phyloP scores from a whole-genome alignment of 768 basidiomycete species.

The Tricholoma matsutake region DNA sequence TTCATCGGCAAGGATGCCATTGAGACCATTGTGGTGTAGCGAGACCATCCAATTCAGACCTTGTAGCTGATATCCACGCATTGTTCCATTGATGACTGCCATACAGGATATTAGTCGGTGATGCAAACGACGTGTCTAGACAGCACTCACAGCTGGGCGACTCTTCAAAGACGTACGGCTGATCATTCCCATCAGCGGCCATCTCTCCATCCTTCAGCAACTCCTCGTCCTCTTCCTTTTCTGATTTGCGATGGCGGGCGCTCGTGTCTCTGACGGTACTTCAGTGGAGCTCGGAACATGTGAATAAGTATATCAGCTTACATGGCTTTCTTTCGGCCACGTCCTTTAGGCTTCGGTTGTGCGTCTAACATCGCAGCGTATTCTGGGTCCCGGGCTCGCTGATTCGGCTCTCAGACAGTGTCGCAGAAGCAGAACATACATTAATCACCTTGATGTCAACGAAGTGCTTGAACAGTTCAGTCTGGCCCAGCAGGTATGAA shows the following conservation, averaged over 20 bases:
- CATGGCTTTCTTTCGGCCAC: conserved; percentile 80
- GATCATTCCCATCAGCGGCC: conserved; percentile 78
- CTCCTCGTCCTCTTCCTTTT: conserved; percentile 98
- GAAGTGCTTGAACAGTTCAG: conserved; percentile 97
- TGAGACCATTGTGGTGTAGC: conserved; percentile 92
- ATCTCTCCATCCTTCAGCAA: conserved; percentile 83
- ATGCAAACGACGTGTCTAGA: background rate
- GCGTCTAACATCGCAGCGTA: conserved; percentile 88
- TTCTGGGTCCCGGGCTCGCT: conserved; percentile 89
- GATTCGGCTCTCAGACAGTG: conserved; percentile 5
- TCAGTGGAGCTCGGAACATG: conserved; percentile 1
- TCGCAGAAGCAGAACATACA: background rate
- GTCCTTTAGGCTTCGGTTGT: conserved; percentile 81
- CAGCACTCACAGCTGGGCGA: conserved; percentile 78
- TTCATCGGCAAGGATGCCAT: conserved; percentile 96
- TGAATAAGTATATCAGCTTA: conserved; percentile 32
- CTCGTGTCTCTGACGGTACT: conserved; percentile 55
- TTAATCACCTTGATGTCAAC: conserved; percentile 85
- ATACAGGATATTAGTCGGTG: conserved; percentile 2
- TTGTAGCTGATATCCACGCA: conserved; percentile 94
- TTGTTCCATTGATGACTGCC: conserved; percentile 80
- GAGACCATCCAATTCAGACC: conserved; percentile 98
- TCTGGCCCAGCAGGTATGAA: conserved; percentile 96
- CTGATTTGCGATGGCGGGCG: conserved; percentile 88
- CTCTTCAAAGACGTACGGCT: conserved; percentile 92